Percentiles rank a stretch among this genome's conserved stretches.
phyloP scores from a whole-genome alignment of 2,329 filamentous ascomycete genomes.

The Onygena corvina region DNA sequence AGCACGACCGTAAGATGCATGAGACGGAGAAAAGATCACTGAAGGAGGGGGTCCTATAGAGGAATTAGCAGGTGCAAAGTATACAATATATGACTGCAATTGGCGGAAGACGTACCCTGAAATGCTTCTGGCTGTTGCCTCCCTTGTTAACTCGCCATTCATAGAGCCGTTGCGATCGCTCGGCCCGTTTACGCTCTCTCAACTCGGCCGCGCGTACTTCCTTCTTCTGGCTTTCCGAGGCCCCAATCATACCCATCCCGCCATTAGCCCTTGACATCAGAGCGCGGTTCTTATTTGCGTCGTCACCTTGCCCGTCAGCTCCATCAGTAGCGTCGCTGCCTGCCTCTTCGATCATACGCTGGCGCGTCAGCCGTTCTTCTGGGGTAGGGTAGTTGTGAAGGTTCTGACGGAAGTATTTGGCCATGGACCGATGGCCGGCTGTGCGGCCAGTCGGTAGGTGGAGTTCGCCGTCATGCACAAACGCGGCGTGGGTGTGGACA shows the following conservation, averaged over 20 bases:
- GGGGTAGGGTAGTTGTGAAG: conserved; percentile 69
- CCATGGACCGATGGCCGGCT: conserved; percentile 78
- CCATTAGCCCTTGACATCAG: conserved; percentile 58
- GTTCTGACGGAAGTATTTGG: conserved; percentile 87
- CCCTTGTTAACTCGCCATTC: conserved; percentile 61
- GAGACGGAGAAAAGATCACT: conserved; percentile 28
- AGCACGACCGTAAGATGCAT: background rate
- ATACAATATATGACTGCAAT: background rate
- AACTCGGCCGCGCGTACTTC: conserved; percentile 56
- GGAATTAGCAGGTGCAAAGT: conserved; percentile 16
- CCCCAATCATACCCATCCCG: conserved; percentile 64
- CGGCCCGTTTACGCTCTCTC: conserved; percentile 53
- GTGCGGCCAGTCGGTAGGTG: conserved; percentile 82
- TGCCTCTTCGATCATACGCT: conserved; percentile 44
- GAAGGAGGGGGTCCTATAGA: conserved; percentile 40
- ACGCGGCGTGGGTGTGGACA: conserved; percentile 57
- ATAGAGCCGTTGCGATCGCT: conserved; percentile 50
- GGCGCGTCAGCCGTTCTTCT: conserved; percentile 59
- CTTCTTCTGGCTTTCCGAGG: conserved; percentile 61
- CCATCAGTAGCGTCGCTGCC: conserved; percentile 40
- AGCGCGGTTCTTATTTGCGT: conserved; percentile 36
- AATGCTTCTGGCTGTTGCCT: conserved; percentile 67
- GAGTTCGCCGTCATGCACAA: conserved; percentile 85
- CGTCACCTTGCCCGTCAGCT: conserved; percentile 24
- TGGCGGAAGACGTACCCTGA: conserved; percentile 40